Conservation (phyloP, 352 stramenopile species). For the Globisporangium cystogenes region DNA sequence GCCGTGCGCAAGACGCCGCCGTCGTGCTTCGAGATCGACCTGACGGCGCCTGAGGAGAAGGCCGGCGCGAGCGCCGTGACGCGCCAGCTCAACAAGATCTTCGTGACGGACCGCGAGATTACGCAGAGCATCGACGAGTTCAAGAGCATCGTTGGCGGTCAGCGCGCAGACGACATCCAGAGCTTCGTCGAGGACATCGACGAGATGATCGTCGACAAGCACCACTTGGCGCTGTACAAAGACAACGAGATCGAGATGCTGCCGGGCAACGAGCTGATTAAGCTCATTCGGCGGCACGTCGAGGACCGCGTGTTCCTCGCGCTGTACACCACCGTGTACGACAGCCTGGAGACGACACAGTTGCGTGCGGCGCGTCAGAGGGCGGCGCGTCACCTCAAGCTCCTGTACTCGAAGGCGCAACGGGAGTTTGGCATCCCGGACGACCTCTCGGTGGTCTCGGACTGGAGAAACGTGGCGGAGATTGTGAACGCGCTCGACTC, state of each 20-base stretch:
- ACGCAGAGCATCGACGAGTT: slow-evolving; percentile 45
- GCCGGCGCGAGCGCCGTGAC: slow-evolving; percentile 40
- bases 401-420: slow-evolving; percentile 46
- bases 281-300: slow-evolving; percentile 63
- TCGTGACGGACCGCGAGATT: slow-evolving; percentile 57
- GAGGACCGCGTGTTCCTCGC: slow-evolving; percentile 79
- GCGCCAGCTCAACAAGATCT: slow-evolving; percentile 78
- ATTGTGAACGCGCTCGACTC: slow-evolving; percentile 69
- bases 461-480: slow-evolving; percentile 47
- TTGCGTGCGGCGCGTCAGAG: slow-evolving; percentile 27
- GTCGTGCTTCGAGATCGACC: slow-evolving; percentile 55
- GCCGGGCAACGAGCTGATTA: slow-evolving; percentile 69
- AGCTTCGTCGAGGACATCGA: slow-evolving; percentile 61
- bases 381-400: slow-evolving; percentile 49
- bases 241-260: slow-evolving; percentile 58
- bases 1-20: slow-evolving; percentile 34
- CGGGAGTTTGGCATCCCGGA: slow-evolving; percentile 61
- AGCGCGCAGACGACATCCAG: slow-evolving; percentile 45
- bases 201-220: slow-evolving; percentile 59
- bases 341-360: slow-evolving; percentile 37
- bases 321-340: slow-evolving; percentile 47
- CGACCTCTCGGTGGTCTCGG: slow-evolving; percentile 47
- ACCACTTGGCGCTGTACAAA: slow-evolving; percentile 58
- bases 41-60: slow-evolving; percentile 60
- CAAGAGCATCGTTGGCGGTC: slow-evolving; percentile 37